Evolutionary conservation across 371 early-diverging fungal species (phyloP), one percentile per base, ranked within the genome.

Genomic region (Cokeromyces recurvatus): DNA sequence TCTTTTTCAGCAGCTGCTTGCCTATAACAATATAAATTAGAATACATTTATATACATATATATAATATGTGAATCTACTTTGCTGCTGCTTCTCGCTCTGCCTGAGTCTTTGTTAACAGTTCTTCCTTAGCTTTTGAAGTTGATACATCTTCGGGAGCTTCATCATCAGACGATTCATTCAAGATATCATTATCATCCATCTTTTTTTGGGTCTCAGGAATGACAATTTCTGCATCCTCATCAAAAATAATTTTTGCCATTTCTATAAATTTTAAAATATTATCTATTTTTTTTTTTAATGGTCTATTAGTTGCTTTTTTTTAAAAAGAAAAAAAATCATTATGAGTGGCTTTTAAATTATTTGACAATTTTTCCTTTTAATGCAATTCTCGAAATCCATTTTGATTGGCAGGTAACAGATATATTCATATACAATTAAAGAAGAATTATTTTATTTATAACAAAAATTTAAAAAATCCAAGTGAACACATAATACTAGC

Each of bases 131-230:
- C 62, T 31, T 51, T 57, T 2, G 62, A 48, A 16, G 66, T 59
- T 0, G 73, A 70, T 14, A 76, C 55, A 37, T 66, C 68, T 43
- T 72, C 73, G 25, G 77, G 77, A 23, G 77, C 77, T 25, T 67
- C 73, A 46, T 72, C 73, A 45, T 71, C 69, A 38, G 58, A 48
- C 31, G 66, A 55, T 10, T 57, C 52, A 12, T 57, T 55, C 4
- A 54, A 47, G 31, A 42, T 23, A 24, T 51, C 50, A 11, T 54
- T 41, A 19, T 48, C 45, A 23, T 35, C 57, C 15, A 38, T 14
- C 23, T 51, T 43, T 21, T 64, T 55, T 32, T 39, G 42, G 14
- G 55, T 41, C 32, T 54, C 62, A 16, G 62, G 58, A 19, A 62
- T 46, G 9, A 54, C 32, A 21, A 57, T 58, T 24, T 57, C 52